Evolutionary conservation across 2,329 filamentous ascomycete genomes (phyloP).

Genomic region (Xylaria hypoxylon): DNA sequence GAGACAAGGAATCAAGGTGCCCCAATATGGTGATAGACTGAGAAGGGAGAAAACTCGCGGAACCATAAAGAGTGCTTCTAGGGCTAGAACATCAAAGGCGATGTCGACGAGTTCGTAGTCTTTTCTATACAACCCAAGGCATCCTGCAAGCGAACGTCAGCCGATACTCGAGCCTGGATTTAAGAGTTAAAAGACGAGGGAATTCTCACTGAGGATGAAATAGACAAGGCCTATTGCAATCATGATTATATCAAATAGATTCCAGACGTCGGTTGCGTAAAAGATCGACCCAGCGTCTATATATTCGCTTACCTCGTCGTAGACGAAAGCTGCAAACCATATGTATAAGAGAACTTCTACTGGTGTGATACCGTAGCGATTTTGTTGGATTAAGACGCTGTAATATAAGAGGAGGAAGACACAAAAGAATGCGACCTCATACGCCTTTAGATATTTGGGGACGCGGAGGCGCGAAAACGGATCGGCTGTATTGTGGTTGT

Average conservation of each 20-base stretch:
- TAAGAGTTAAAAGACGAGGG: not conserved
- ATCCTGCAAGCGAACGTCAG: slow-evolving; percentile 59
- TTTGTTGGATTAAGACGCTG: slow-evolving; percentile 81
- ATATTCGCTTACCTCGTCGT: slow-evolving; percentile 88
- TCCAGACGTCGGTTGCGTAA: slow-evolving; percentile 87
- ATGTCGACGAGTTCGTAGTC: slow-evolving; percentile 75
- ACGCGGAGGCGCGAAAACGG: slow-evolving; percentile 77
- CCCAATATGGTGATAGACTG: slow-evolving; percentile 90
- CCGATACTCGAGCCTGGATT: slow-evolving; percentile 29
- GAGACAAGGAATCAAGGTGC: slow-evolving; percentile 86
- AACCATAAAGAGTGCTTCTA: slow-evolving; percentile 91
- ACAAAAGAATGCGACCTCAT: slow-evolving; percentile 77
- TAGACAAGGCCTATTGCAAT: slow-evolving; percentile 79
- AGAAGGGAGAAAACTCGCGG: slow-evolving; percentile 89
- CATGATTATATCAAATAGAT: slow-evolving; percentile 78
- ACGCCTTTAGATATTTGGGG: slow-evolving; percentile 77
- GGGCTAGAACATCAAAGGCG: slow-evolving; percentile 87
- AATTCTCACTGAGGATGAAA: slow-evolving; percentile 73
- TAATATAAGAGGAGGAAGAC: slow-evolving; percentile 84
- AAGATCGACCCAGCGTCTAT: slow-evolving; percentile 88
- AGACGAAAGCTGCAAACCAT: slow-evolving; percentile 88
- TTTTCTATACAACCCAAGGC: slow-evolving; percentile 72
- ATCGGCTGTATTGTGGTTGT: slow-evolving; percentile 69
- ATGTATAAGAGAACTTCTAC: slow-evolving; percentile 81
- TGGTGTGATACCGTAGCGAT: slow-evolving; percentile 72